Conservation (phyloP, 169 alveolate species). For the Plasmodium inui region DNA sequence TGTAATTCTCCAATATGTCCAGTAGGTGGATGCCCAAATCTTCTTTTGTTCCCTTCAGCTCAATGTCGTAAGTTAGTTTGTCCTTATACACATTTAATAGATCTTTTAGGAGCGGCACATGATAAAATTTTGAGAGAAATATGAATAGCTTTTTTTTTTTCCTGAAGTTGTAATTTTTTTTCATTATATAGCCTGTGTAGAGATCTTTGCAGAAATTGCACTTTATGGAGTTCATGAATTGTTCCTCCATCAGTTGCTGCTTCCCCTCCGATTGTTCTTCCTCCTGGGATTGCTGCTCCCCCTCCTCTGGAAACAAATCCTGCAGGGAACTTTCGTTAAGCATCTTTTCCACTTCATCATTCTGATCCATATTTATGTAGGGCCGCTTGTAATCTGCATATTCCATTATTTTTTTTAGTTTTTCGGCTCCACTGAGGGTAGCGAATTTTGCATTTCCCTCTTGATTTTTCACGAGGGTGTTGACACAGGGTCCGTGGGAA, state of each 20-base stretch:
- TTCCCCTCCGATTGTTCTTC: not conserved
- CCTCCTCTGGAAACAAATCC: not conserved
- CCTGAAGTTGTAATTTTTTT: conserved; percentile 6
- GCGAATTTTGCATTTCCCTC: not conserved
- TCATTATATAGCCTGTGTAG: conserved; percentile 6
- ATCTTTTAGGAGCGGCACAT: conserved; percentile 51
- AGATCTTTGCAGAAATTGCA: conserved; percentile 28
- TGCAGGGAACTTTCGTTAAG: not conserved
- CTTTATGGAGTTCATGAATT: conserved; percentile 9
- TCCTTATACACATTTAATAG: conserved; percentile 18
- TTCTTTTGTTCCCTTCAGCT: conserved; percentile 69
- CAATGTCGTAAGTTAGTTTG: conserved; percentile 59
- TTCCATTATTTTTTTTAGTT: conserved; percentile 8
- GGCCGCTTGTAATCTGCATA: conserved; percentile 9
- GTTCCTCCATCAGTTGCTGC: conserved; percentile 10
- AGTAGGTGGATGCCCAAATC: conserved; percentile 27
- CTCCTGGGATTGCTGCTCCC: not conserved
- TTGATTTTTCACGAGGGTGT: not conserved
- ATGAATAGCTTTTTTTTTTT: conserved; percentile 21
- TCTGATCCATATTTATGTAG: conserved; percentile 34
- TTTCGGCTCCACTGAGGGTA: conserved; percentile 5
- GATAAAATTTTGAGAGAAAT: conserved; percentile 37
- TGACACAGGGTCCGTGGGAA: not conserved
- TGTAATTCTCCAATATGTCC: conserved; percentile 47
- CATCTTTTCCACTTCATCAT: conserved; percentile 45